Evolutionary conservation across 164 flowering plant species (phyloP).

Genomic region (Aristolochia californica): DNA sequence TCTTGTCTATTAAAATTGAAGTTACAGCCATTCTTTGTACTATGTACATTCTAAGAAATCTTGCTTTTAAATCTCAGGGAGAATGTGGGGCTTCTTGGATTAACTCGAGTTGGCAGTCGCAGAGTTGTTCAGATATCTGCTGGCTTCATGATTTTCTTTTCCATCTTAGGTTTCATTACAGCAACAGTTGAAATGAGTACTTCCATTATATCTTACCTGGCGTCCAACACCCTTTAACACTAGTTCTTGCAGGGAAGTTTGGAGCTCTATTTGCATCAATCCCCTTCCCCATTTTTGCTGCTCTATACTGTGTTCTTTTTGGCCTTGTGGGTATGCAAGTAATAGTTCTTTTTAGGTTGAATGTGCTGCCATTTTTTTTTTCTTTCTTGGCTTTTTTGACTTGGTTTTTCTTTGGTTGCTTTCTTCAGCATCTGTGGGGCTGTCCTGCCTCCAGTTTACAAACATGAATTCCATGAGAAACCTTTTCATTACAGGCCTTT

Average conservation of each 20-base stretch:
- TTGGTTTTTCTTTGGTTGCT: background rate
- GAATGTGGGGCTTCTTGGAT: conserved; percentile 94
- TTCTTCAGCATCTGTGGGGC: conserved; percentile 77
- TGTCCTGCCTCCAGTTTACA: conserved; percentile 93
- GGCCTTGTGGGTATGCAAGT: conserved; percentile 87
- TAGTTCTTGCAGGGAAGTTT: conserved; percentile 69
- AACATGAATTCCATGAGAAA: conserved; percentile 98
- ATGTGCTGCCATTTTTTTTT: background rate
- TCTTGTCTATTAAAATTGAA: background rate
- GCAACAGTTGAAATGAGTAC: background rate
- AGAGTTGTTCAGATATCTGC: conserved; percentile 97
- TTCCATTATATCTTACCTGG: background rate
- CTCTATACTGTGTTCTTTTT: conserved; percentile 80
- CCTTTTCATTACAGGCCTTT: conserved; percentile 71
- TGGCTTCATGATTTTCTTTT: conserved; percentile 94
- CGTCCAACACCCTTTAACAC: background rate
- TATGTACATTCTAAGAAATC: background rate
- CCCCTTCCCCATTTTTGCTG: conserved; percentile 90
- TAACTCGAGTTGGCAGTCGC: conserved; percentile 95
- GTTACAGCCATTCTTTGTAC: background rate
- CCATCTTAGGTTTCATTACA: conserved; percentile 57
- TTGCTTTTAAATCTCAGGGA: conserved; percentile 43
- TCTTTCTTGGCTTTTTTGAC: background rate
- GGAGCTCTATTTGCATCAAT: conserved; percentile 99
- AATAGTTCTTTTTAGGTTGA: background rate